phyloP scores from a whole-genome alignment of 306 rosid genomes.

The Macrotyloma uniflorum region DNA sequence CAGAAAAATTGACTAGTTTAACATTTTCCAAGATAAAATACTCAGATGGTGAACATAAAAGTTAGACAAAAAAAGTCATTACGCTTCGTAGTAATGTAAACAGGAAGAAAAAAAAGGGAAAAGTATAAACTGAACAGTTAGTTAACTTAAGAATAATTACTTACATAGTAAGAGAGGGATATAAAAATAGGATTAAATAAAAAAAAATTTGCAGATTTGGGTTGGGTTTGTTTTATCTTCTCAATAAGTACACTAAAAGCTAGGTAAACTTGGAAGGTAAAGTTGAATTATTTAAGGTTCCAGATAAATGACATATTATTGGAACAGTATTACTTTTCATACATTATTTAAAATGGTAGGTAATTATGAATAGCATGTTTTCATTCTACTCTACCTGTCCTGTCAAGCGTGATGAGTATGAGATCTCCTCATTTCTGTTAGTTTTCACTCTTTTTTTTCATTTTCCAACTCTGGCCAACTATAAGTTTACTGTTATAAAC shows the following conservation, averaged over 20 bases:
- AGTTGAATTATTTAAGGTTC: not conserved
- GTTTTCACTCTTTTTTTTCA: conserved; percentile 11
- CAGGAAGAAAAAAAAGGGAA: not conserved
- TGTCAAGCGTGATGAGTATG: not conserved
- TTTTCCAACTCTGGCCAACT: not conserved
- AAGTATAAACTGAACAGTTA: not conserved
- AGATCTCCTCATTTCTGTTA: not conserved
- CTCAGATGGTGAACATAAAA: not conserved
- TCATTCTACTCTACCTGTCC: not conserved
- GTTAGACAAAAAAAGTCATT: not conserved
- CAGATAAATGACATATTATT: not conserved
- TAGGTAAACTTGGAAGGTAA: not conserved
- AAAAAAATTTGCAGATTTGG: not conserved
- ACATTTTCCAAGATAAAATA: conserved; percentile 15
- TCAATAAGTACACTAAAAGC: not conserved
- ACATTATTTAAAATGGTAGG: not conserved
- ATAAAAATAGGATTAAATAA: not conserved
- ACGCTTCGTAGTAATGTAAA: not conserved
- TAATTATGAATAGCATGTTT: not conserved
- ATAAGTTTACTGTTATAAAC: conserved; percentile 16
- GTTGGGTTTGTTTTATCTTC: not conserved
- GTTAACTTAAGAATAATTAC: not conserved
- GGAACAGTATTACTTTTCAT: not conserved
- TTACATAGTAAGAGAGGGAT: not conserved
- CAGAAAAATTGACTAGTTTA: not conserved